These are phyloP conservation scores for Penicillium dipodomyicola DNA, from an alignment of 495 filamentous ascomycete genomes.

Conservation along the genomic window DNA sequence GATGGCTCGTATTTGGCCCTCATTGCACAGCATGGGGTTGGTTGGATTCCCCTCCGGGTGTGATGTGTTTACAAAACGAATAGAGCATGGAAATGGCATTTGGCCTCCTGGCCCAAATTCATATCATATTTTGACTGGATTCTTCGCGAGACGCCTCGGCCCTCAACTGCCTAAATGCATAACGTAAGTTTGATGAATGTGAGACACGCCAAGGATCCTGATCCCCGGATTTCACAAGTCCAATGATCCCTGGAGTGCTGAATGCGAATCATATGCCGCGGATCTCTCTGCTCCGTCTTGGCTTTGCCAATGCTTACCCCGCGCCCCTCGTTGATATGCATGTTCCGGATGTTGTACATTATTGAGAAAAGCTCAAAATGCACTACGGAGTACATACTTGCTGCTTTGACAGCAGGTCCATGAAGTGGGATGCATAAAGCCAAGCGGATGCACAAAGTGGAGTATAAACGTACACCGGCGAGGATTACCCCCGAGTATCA, in stretches of 20 bases:
- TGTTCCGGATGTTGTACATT: background rate
- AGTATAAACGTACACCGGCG: background rate
- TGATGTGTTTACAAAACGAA: background rate
- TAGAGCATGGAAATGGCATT: background rate
- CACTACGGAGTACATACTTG: background rate
- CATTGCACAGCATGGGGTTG: background rate
- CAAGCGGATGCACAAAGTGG: too few relatives aligned
- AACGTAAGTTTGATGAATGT: background rate
- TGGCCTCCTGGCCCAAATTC: background rate
- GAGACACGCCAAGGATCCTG: background rate
- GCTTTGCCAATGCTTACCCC: background rate
- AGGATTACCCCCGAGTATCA: background rate
- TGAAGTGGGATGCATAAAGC: background rate
- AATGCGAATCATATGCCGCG: background rate
- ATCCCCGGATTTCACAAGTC: background rate
- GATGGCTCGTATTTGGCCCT: background rate
- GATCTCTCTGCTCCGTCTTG: conserved; percentile 5
- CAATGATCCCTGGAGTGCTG: background rate
- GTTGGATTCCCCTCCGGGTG: background rate
- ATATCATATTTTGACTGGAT: background rate
- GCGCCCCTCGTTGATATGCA: background rate
- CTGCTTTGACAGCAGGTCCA: background rate
- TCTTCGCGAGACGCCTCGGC: background rate
- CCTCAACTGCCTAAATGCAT: background rate
- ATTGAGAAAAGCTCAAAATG: background rate